Evolutionary conservation across 192 early-diverging fungal species (phyloP).

Genomic region (Allomyces arbusculus): DNA sequence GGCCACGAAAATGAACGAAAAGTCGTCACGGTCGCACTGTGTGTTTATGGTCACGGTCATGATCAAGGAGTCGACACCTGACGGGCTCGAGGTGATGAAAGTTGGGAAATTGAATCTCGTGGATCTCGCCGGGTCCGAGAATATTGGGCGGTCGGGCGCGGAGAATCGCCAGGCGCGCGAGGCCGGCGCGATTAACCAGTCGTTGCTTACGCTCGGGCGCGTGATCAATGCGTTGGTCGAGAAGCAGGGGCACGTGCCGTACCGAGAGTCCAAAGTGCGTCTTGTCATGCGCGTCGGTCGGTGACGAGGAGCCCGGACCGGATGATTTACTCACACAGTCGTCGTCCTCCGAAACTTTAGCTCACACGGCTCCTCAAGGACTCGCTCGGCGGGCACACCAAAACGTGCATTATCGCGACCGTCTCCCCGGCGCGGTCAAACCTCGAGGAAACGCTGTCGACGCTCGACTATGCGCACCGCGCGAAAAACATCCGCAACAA

Average conservation of each 20-base stretch:
- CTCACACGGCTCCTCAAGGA: constrained; percentile 68
- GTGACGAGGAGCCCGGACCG: too few relatives aligned
- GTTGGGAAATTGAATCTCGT: constrained; percentile 91
- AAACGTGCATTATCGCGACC: constrained; percentile 90
- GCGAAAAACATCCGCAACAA: constrained; percentile 62
- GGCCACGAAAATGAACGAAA: constrained; percentile 73
- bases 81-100: constrained; percentile 75
- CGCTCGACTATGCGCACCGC: constrained; percentile 55
- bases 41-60: constrained; percentile 81
- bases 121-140: constrained; percentile 87
- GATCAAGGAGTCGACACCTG: constrained; percentile 58
- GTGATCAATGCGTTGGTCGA: constrained; percentile 48
- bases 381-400: constrained; percentile 71
- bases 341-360: too few relatives aligned
- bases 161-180: constrained; percentile 62
- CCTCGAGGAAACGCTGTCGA: constrained; percentile 50
- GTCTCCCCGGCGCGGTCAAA: constrained; percentile 52
- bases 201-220: constrained; percentile 43
- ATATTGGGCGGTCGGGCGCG: constrained; percentile 75
- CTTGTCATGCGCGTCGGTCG: too few relatives aligned
- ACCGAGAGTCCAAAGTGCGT: constrained; percentile 17
- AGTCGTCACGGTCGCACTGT: constrained; percentile 54
- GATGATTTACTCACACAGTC: too few relatives aligned
- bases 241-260: constrained; percentile 40
- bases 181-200: constrained; percentile 78